A percentile compares a stretch with the other conserved stretches of the same genome.
These are phyloP conservation scores for Tillandsia leiboldiana DNA, from an alignment of 176 grass and related monocot species.

Conservation along the genomic window DNA sequence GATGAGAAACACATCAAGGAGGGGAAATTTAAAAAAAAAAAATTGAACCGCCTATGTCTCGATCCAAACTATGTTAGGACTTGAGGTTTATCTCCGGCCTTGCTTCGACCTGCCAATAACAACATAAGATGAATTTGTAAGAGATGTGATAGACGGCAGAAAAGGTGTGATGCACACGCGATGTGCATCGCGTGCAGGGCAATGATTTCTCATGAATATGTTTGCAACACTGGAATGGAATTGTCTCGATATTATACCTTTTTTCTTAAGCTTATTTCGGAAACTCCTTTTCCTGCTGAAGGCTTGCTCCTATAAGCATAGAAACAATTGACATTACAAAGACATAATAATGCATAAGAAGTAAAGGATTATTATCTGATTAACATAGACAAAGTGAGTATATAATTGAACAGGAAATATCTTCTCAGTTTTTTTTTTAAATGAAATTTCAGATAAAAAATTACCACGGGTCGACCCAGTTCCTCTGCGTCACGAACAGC, in stretches of 20 bases:
- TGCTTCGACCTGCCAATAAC: slow-evolving; percentile 19
- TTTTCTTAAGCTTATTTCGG: slow-evolving; percentile 87
- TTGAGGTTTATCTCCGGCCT: slow-evolving; percentile 11
- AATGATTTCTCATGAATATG: neutral
- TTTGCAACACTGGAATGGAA: neutral
- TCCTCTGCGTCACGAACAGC: slow-evolving; percentile 74
- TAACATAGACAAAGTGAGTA: neutral
- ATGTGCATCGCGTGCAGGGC: no score
- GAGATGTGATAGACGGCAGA: neutral
- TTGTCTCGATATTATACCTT: slow-evolving; percentile 21
- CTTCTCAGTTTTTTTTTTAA: neutral
- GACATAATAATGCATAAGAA: neutral
- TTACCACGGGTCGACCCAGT: slow-evolving; percentile 68
- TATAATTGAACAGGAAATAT: neutral
- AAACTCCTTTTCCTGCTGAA: slow-evolving; percentile 99
- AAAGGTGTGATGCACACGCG: no score
- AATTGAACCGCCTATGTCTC: neutral
- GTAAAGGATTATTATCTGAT: neutral
- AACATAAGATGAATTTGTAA: neutral
- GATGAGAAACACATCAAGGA: no score
- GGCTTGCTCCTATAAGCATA: slow-evolving; percentile 46
- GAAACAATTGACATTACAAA: neutral
- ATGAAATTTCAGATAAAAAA: neutral
- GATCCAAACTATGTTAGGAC: slow-evolving; percentile 9
- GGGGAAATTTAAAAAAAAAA: neutral